phyloP scores from a whole-genome alignment of 1,139 yeast species.

The Saccharomyces hybrid region DNA sequence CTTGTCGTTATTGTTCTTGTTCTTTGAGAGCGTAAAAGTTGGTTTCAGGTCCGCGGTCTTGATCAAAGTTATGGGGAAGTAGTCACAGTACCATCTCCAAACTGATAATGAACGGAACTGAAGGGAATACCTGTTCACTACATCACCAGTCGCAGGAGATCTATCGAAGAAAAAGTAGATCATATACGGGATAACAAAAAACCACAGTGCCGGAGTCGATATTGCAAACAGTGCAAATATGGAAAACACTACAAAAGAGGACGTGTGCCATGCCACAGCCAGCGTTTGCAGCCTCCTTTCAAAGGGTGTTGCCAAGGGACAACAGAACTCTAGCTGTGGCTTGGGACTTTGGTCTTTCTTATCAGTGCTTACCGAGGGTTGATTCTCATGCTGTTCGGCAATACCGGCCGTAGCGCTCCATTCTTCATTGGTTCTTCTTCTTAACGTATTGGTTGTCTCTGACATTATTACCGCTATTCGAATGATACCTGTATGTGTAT shows the following conservation, averaged over 20 bases:
- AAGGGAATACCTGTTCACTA: constrained; percentile 48
- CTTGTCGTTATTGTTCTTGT: constrained; percentile 12
- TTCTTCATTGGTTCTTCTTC: background rate
- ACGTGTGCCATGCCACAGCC: constrained; percentile 69
- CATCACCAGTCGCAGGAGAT: constrained; percentile 69
- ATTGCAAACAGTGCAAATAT: constrained; percentile 50
- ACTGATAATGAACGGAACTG: constrained; percentile 50
- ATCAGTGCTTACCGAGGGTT: background rate
- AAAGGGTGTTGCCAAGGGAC: constrained; percentile 40
- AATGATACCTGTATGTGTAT: background rate
- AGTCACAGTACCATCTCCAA: constrained; percentile 72
- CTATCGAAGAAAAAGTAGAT: constrained; percentile 52
- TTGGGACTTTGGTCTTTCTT: background rate
- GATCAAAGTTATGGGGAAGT: constrained; percentile 75
- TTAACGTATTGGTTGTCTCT: background rate
- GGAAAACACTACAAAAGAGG: constrained; percentile 57
- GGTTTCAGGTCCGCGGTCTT: constrained; percentile 70
- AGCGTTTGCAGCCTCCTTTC: constrained; percentile 59
- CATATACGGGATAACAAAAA: constrained; percentile 46
- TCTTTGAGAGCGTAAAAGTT: constrained; percentile 42
- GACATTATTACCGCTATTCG: background rate
- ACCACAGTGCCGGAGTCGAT: constrained; percentile 68
- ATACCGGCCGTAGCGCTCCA: background rate
- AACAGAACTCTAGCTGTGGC: constrained; percentile 16
- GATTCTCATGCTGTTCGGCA: background rate